phyloP scores from a whole-genome alignment of 225 moss, liverwort and hornwort species.

The Bryoerythrophyllum caledonicum region DNA sequence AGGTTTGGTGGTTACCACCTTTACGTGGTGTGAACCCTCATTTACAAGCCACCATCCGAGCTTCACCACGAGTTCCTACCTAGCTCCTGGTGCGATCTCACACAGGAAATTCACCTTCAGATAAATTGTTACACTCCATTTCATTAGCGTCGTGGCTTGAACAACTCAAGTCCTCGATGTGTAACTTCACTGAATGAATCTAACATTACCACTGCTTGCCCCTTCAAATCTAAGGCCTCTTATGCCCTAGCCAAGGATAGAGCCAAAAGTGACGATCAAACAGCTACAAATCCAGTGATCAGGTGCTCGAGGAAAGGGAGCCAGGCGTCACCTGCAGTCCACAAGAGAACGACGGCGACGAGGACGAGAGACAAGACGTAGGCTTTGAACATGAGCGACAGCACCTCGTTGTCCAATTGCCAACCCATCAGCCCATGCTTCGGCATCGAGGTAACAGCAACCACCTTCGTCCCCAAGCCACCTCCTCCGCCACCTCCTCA shows the following conservation, averaged over 20 bases:
- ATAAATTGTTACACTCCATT: background rate
- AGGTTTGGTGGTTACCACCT: no score
- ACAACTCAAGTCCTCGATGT: background rate
- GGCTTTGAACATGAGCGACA: conserved; percentile 34
- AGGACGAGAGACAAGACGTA: conserved; percentile 26
- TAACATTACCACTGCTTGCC: background rate
- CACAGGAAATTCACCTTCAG: background rate
- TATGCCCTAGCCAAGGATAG: background rate
- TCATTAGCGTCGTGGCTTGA: background rate
- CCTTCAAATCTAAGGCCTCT: background rate
- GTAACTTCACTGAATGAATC: background rate
- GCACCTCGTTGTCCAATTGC: conserved; percentile 25
- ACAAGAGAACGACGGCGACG: conserved; percentile 26
- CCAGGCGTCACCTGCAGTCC: conserved; percentile 31
- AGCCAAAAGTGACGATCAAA: background rate
- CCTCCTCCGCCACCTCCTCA: background rate
- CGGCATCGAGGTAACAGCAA: conserved; percentile 28
- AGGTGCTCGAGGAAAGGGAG: background rate
- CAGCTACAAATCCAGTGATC: background rate
- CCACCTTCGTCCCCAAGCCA: background rate
- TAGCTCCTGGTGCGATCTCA: background rate
- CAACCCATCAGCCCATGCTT: conserved; percentile 8
- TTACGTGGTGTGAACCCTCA: no score
- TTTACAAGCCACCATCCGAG: no score
- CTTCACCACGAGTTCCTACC: no score